Conservation (phyloP, 331 rosid species). For the Arachis monticola region DNA sequence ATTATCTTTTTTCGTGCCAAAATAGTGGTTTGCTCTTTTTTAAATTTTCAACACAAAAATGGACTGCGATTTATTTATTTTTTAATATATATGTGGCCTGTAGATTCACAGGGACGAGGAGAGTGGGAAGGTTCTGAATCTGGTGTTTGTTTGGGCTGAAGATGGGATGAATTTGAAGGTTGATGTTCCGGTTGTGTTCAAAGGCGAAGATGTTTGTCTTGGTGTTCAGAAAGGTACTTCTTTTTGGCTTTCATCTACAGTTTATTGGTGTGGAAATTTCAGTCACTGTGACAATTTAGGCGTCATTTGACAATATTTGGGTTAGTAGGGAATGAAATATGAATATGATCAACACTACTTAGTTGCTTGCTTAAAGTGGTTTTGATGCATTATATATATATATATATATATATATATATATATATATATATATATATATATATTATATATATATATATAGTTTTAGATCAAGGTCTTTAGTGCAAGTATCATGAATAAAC, state of each 20-base stretch:
- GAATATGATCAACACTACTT: not conserved
- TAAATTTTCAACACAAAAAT: not conserved
- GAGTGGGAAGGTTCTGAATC: constrained; percentile 72
- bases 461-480: not conserved
- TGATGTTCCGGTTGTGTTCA: constrained; percentile 82
- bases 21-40: too few species aligned
- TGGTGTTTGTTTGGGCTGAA: constrained; percentile 98
- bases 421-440: too few species aligned
- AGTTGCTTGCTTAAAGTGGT: not conserved
- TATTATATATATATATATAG: too few species aligned
- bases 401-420: too few species aligned
- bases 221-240: constrained; percentile 83
- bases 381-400: not conserved
- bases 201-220: constrained; percentile 79
- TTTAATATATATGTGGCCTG: constrained; percentile 1
- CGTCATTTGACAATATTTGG: not conserved
- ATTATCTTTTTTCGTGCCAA: too few species aligned
- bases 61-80: constrained; percentile 9
- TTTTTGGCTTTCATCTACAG: not conserved
- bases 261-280: not conserved
- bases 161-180: constrained; percentile 81
- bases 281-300: not conserved
- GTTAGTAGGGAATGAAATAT: not conserved
- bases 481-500: too few species aligned
- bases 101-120: constrained; percentile 77